These are phyloP conservation scores for Meredithiella fracta DNA, from an alignment of 2,329 filamentous ascomycete species.

Conservation along the genomic window DNA sequence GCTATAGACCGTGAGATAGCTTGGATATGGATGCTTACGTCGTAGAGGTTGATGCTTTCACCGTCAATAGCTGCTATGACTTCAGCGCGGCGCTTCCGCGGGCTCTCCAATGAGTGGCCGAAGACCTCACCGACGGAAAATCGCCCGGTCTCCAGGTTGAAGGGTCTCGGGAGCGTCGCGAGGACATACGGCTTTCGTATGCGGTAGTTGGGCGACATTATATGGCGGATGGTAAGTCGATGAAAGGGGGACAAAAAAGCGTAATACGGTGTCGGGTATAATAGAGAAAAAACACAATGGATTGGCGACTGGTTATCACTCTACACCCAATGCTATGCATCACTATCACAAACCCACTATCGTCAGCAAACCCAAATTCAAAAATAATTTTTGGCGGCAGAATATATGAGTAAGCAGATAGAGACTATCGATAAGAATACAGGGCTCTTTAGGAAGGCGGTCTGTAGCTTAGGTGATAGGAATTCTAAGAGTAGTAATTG, in stretches of 20 bases:
- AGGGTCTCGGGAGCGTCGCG: conserved; percentile 40
- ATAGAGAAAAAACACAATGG: too few relatives aligned
- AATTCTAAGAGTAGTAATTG: too few relatives aligned
- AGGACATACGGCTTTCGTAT: conserved; percentile 50
- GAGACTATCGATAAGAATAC: neutral
- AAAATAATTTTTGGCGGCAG: conserved; percentile 12
- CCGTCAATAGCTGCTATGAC: conserved; percentile 48
- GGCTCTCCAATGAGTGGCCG: conserved; percentile 39
- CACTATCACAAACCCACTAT: neutral
- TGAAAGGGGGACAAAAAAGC: too few relatives aligned
- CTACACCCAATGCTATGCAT: neutral
- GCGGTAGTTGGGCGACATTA: conserved; percentile 43
- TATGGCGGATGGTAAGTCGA: too few relatives aligned
- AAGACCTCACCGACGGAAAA: conserved; percentile 46
- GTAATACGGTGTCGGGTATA: too few relatives aligned
- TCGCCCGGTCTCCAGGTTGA: conserved; percentile 30
- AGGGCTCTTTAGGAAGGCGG: conserved; percentile 1
- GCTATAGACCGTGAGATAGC: neutral
- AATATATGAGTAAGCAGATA: conserved; percentile 11
- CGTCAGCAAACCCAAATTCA: neutral
- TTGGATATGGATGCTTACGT: conserved; percentile 31
- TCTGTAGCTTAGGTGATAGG: neutral
- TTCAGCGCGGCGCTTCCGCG: conserved; percentile 47
- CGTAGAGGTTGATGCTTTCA: conserved; percentile 49
- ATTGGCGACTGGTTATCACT: too few relatives aligned